Base-by-base conservation (phyloP, 2,329 filamentous ascomycete species). In the Phialophora expanda region DNA sequence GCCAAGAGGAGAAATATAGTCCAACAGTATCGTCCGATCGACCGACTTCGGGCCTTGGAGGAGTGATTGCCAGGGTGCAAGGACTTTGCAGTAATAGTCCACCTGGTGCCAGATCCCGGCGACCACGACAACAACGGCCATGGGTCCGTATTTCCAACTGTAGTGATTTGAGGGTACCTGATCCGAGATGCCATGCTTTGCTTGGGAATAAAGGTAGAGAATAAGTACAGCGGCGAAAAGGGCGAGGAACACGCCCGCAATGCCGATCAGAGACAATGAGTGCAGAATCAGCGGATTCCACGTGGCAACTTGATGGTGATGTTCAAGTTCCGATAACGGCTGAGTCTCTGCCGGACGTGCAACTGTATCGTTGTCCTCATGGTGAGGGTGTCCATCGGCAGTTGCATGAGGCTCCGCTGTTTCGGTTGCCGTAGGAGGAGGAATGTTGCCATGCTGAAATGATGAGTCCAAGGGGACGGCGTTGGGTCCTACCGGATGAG, bases 1-100 rank as follows among this genome's bases (percentile, higher is more conserved):
- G 5, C 72, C 59, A 22, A 72, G 55, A 8, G 73, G 73, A 8
- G 75, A 75, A 8, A 76, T 62, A 58, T 76, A 77, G 53, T 76
- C 74, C 22, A 76, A 68, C 1, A 74, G 62, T 2, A 76, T 54
- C 17, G 71, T 72, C 59, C 71, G 71, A 68, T 72, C 34, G 62
- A 62, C 53, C 69, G 69, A 17, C 75, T 64, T 59, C 74, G 71
- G 38, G 70, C 71, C 75, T 34, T 59, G 58, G 26, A 66, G 65
- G 17, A 77, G 64, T 56, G 73, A 69, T 24, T 70, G 66, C 75
- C 75, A 77, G 1, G 75, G 73, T 32, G 71, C 71, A 14, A 74
- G 60, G 44, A 70, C 66, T 64, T 74, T 75, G 56, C 64, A 66
- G 22, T 63, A 55, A 38, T 53, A 60, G 34, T 66, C 61, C n/a